Percentiles rank a stretch among this genome's conserved stretches.
Evolutionary conservation across 441 rosid genomes (phyloP).

Genomic region (Croton setiger): DNA sequence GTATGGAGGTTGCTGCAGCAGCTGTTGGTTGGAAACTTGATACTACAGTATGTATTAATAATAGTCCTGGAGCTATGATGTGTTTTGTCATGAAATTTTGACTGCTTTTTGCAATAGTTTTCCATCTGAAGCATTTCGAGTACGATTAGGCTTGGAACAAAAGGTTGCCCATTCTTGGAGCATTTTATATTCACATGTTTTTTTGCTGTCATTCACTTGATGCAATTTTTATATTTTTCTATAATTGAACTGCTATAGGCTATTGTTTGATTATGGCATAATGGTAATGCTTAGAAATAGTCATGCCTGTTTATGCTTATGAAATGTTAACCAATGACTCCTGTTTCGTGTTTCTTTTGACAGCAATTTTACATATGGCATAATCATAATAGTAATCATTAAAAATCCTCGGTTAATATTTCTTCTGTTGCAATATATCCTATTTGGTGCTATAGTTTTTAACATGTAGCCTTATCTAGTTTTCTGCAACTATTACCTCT

Average conservation of each 20-base stretch:
- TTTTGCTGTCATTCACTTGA: neutral
- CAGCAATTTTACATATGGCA: neutral
- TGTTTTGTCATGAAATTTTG: neutral
- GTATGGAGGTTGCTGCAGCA: slow-evolving; percentile 99
- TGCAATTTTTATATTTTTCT: neutral
- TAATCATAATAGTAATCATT: neutral
- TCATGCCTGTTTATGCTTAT: neutral
- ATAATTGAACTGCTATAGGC: neutral
- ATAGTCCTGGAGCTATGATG: neutral
- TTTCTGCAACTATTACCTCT: neutral
- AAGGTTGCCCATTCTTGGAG: neutral
- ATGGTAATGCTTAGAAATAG: neutral
- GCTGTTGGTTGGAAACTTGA: slow-evolving; percentile 93
- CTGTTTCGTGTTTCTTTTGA: neutral
- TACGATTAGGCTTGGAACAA: neutral
- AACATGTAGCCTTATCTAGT: neutral
- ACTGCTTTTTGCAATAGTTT: neutral
- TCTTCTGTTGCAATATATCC: neutral
- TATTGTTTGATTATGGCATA: neutral
- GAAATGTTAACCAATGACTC: neutral
- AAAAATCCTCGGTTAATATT: neutral
- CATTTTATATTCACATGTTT: neutral
- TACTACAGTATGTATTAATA: slow-evolving; percentile 50
- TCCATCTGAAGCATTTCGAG: neutral
- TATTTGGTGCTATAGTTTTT: neutral